phyloP scores from a whole-genome alignment of 208 protist genomes.

The Acanthamoeba royreba region DNA sequence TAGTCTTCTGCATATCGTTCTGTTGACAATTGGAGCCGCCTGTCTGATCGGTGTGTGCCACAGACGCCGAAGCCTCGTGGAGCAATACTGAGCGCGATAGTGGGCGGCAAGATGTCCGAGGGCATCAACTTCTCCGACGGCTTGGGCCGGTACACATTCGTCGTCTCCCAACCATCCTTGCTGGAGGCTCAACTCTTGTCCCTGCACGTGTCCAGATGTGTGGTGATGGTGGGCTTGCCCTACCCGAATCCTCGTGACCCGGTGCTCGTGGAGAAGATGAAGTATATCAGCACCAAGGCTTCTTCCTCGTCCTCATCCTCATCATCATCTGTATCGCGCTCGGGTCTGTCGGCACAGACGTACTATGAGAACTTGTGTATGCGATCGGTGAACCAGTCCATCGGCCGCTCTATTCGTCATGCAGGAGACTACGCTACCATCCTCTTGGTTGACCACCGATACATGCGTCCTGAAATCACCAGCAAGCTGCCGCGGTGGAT shows the following conservation, averaged over 20 bases:
- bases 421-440: slow-evolving; percentile 89
- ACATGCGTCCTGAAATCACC: slow-evolving; percentile 39
- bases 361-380: slow-evolving; percentile 93
- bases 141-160: slow-evolving; percentile 81
- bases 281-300: slow-evolving; percentile 31
- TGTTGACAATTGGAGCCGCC: background rate
- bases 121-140: slow-evolving; percentile 98
- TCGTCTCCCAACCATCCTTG: background rate
- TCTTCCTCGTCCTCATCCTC: background rate
- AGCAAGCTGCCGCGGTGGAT: slow-evolving; percentile 64
- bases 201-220: slow-evolving; percentile 75
- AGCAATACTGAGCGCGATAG: slow-evolving; percentile 91
- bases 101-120: slow-evolving; percentile 95
- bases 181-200: too few relatives aligned
- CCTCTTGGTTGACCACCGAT: slow-evolving; percentile 91
- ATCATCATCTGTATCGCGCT: background rate
- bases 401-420: slow-evolving; percentile 92
- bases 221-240: slow-evolving; percentile 94
- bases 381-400: slow-evolving; percentile 94
- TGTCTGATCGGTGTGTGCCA: background rate
- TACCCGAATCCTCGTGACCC: slow-evolving; percentile 91
- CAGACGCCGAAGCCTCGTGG: slow-evolving; percentile 63
- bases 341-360: background rate
- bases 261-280: slow-evolving; percentile 87
- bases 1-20: background rate